Evolutionary conservation across 1,284 basidiomycete genomes (phyloP).

Genomic region (Moesziomyces sp.): DNA sequence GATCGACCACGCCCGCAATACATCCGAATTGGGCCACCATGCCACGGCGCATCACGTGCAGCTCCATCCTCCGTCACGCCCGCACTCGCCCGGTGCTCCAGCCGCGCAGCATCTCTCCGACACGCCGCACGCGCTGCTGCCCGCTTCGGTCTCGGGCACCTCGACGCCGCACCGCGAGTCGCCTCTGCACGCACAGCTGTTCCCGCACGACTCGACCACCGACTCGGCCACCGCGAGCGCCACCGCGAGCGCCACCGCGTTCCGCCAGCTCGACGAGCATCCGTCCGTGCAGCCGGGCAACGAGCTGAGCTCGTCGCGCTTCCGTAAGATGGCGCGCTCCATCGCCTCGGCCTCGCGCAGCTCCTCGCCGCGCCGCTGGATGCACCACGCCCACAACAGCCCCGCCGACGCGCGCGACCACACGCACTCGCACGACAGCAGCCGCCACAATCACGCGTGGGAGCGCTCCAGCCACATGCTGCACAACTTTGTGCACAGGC

Average conservation of each 20-base stretch:
- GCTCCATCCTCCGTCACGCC: slow-evolving; percentile 22
- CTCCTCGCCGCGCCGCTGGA: slow-evolving; percentile 43
- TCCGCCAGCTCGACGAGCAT: slow-evolving; percentile 48
- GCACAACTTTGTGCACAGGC: slow-evolving; percentile 41
- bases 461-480: slow-evolving; percentile 31
- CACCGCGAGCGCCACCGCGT: slow-evolving; percentile 7
- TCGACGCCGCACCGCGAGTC: slow-evolving; percentile 38
- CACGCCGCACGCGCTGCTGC: slow-evolving; percentile 3
- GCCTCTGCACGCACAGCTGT: slow-evolving; percentile 25
- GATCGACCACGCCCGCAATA: slow-evolving; percentile 23
- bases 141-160: slow-evolving; percentile 21
- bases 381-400: slow-evolving; percentile 15
- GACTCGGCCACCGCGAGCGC: slow-evolving; percentile 3
- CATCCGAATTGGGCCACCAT: slow-evolving; percentile 19
- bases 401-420: slow-evolving; percentile 20
- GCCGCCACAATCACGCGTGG: slow-evolving; percentile 15
- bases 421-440: background rate
- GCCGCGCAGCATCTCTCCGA: slow-evolving; percentile 7
- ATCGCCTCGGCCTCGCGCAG: slow-evolving; percentile 36
- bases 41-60: slow-evolving; percentile 11
- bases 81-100: slow-evolving; percentile 15
- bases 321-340: slow-evolving; percentile 44
- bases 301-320: slow-evolving; percentile 33
- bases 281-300: slow-evolving; percentile 36
- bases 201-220: slow-evolving; percentile 11